These are phyloP conservation scores for Angomonas deanei DNA, from an alignment of 208 protist species.

Conservation along the genomic window DNA sequence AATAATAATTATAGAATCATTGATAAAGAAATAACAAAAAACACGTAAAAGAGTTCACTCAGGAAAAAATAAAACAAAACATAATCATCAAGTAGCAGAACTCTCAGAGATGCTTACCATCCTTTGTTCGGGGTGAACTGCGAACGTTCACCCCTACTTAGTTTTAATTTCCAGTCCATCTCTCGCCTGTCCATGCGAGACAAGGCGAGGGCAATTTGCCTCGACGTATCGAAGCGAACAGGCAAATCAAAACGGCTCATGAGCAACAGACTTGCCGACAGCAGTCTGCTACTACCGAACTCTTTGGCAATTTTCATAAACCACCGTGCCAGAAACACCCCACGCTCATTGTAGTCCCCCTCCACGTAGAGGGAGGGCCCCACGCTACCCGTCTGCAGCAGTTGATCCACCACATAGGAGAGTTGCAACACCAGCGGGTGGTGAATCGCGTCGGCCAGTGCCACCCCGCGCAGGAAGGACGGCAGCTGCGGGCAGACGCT, in stretches of 20 bases:
- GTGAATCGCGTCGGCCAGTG: conserved; percentile 11
- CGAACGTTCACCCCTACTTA: neutral
- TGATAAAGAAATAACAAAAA: neutral
- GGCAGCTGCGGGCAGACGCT: conserved; percentile 12
- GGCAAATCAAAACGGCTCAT: conserved; percentile 6
- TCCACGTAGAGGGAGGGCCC: conserved; percentile 19
- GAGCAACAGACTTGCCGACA: conserved; percentile 13
- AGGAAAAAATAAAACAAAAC: conserved; percentile 7
- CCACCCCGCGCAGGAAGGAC: conserved; percentile 29
- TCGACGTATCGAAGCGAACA: conserved; percentile 7
- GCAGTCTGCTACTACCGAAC: conserved; percentile 26
- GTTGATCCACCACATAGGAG: conserved; percentile 24
- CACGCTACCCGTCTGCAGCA: conserved; percentile 23
- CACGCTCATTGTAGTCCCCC: conserved; percentile 23
- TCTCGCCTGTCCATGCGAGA: conserved; percentile 7
- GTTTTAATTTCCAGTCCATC: conserved; percentile 29
- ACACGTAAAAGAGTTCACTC: no score
- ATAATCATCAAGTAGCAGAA: neutral
- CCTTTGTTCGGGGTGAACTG: conserved; percentile 1
- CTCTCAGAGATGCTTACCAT: conserved; percentile 5
- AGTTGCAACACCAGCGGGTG: conserved; percentile 31
- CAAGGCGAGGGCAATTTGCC: conserved; percentile 11
- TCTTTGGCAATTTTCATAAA: conserved; percentile 14
- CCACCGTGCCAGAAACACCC: conserved; percentile 6
- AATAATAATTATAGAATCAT: no score